Evolutionary conservation across 768 basidiomycete genomes (phyloP), one percentile per base, ranked within the genome.

Genomic region (Vishniacozyma victoriae): DNA sequence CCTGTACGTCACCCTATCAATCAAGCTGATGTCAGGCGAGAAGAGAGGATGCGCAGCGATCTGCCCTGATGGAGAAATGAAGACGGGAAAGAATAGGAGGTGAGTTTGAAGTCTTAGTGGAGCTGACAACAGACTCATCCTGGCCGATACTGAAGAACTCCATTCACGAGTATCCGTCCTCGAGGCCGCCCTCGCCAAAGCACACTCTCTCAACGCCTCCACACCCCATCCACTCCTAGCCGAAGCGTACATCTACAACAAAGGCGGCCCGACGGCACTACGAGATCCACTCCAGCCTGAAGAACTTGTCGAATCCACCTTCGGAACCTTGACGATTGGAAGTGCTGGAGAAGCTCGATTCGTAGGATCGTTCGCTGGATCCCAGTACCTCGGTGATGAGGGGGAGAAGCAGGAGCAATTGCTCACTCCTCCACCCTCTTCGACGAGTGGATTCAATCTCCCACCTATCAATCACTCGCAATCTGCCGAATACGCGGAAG

Each of bases 21-120:
- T 14, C 13, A 31, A 14, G 39, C 43, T 29, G 42, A 39, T 29
- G 25, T 26, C 42, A 66, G 64, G 64, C 45, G 58, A 56, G 20
- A 61, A 67, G 44, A 50, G 69, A 39, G 69, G 69, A 12, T 65
- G 64, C 25, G 65, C 60, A 6, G 64, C 66, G 49, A 66, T 71
- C 33, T 71, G 69, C 50, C 69, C 69, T 9, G 64, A 57, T 43
- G 66, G 66, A 16, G 58, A 59, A 24, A 63, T 71, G 62, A 46
- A 50, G 35, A 65, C 64, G 0, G 69, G 69, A 1, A 67, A 65
- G 39, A 66, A 63, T 13, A 65, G 62, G 44, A 53, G 67, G 64
- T 56, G 35, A 39, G 59, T 54, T 15, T 16, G 7, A 12, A 24
- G 24, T 49, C 4, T 5, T 25, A 27, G 18, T 0, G 19, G 16